phyloP scores from a whole-genome alignment of 1,284 basidiomycete genomes.

The Cutaneotrichosporon sp. region DNA sequence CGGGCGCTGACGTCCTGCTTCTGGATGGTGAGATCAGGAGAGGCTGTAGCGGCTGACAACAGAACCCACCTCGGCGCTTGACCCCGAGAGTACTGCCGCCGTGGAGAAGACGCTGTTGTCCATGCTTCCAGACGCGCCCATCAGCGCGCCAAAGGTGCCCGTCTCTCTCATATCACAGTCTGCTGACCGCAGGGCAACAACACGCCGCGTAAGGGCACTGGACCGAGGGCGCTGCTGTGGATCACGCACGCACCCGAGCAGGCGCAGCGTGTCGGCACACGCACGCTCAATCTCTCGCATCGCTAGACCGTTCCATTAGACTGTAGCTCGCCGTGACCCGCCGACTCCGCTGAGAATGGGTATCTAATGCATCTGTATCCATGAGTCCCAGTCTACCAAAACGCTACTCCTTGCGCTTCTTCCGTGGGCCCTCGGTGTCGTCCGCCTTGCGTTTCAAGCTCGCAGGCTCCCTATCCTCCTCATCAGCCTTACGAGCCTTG shows the following conservation, averaged over 20 bases:
- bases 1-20: slow-evolving; percentile 73
- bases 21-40: slow-evolving; percentile 66
- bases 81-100: slow-evolving; percentile 62
- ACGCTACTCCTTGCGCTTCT: slow-evolving; percentile 42
- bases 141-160: slow-evolving; percentile 2
- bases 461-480: slow-evolving; percentile 20
- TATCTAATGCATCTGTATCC: slow-evolving; percentile 2
- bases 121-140: slow-evolving; percentile 53
- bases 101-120: slow-evolving; percentile 66
- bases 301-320: background rate
- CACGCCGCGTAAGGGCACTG: slow-evolving; percentile 21
- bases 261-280: slow-evolving; percentile 67
- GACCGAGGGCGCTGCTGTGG: slow-evolving; percentile 73
- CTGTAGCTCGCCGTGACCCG: background rate
- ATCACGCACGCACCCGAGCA: slow-evolving; percentile 83
- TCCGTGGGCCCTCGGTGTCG: slow-evolving; percentile 19
- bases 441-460: slow-evolving; percentile 38
- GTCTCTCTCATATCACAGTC: background rate
- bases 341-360: background rate
- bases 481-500: slow-evolving; percentile 42
- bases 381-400: background rate
- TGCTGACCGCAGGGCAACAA: background rate
- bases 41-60: slow-evolving; percentile 12
- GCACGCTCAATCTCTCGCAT: slow-evolving; percentile 47
- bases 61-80: slow-evolving; percentile 86